Conservation (phyloP, 1,284 basidiomycete genomes). For the Irpex rosettiformis region DNA sequence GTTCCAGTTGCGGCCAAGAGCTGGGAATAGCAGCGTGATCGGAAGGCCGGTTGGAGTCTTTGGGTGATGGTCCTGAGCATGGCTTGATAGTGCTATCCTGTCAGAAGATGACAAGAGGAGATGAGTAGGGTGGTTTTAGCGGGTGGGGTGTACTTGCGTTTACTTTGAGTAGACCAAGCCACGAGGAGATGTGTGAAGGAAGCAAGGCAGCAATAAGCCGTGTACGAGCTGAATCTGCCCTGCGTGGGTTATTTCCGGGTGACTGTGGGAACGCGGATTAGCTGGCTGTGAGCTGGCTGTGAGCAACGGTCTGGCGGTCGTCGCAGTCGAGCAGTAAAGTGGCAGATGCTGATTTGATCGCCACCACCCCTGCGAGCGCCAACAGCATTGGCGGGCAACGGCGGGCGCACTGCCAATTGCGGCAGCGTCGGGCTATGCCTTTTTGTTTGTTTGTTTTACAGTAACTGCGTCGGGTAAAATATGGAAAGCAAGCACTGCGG, state of each 20-base stretch:
- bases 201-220: not conserved
- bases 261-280: not conserved
- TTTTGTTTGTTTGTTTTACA: not conserved
- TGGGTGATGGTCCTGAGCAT: slow-evolving; percentile 10
- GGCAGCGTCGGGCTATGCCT: not conserved
- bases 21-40: slow-evolving; percentile 10
- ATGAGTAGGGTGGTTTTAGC: not conserved
- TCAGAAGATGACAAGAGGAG: slow-evolving; percentile 1
- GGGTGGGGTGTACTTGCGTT: slow-evolving; percentile 1
- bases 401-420: not conserved
- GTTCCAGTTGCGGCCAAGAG: slow-evolving; percentile 4
- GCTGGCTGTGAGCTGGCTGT: not conserved
- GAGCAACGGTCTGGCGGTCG: not conserved
- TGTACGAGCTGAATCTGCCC: not conserved
- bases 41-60: slow-evolving; percentile 12
- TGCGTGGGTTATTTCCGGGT: too few species aligned
- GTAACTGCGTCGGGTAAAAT: too few species aligned
- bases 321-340: not conserved
- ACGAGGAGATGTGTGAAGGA: too few species aligned
- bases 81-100: slow-evolving; percentile 5
- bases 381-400: not conserved
- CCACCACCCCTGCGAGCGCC: not conserved
- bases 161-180: slow-evolving; percentile 2
- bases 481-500: too few species aligned
- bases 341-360: slow-evolving; percentile 1